Evolutionary conservation across 345 rosid species (phyloP).

Genomic region (Anacardium occidentale): DNA sequence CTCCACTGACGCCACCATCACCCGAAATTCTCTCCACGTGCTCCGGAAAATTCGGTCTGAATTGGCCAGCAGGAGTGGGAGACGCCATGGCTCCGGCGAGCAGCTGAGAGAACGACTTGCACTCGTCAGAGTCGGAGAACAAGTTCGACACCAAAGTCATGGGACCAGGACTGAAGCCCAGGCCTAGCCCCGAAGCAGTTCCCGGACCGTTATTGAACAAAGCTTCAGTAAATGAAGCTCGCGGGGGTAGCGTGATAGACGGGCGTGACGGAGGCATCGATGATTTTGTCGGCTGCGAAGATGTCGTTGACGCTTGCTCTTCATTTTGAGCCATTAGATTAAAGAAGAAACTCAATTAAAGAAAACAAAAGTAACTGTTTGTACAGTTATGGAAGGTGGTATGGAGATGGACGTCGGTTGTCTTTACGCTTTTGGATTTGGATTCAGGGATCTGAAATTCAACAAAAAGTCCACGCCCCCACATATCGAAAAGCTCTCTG

Average conservation of each 20-base stretch:
- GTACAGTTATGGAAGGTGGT: too few relatives aligned
- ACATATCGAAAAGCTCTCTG: background rate
- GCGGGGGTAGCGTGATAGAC: constrained; percentile 58
- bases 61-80: constrained; percentile 34
- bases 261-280: constrained; percentile 40
- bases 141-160: constrained; percentile 78
- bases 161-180: constrained; percentile 80
- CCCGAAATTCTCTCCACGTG: constrained; percentile 19
- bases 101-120: constrained; percentile 72
- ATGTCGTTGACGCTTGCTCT: constrained; percentile 20
- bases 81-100: constrained; percentile 77
- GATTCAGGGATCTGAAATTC: constrained; percentile 39
- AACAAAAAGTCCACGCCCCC: constrained; percentile 47
- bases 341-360: background rate
- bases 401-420: background rate
- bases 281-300: constrained; percentile 31
- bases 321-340: constrained; percentile 47
- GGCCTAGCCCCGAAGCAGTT: constrained; percentile 9
- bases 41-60: constrained; percentile 13
- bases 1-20: constrained; percentile 13
- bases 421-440: background rate
- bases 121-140: constrained; percentile 69
- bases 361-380: too few relatives aligned
- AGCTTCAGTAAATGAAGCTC: constrained; percentile 42
- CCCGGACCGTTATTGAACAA: constrained; percentile 33